These are phyloP conservation scores for Boletus sensibilis DNA, from an alignment of 768 basidiomycete genomes.

Conservation along the genomic window DNA sequence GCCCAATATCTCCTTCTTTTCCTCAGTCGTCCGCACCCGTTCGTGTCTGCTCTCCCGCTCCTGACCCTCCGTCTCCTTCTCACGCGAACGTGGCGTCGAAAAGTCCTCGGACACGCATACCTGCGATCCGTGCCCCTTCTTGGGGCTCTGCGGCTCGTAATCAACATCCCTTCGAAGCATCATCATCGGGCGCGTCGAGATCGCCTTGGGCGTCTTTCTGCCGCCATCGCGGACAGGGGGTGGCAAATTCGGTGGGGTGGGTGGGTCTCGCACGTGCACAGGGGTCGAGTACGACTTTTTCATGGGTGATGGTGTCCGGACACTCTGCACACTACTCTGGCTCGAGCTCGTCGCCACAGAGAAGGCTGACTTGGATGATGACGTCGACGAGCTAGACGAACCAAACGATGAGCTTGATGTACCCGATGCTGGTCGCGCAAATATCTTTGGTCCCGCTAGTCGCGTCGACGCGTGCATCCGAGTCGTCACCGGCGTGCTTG, in stretches of 20 bases:
- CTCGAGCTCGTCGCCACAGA: constrained; percentile 39
- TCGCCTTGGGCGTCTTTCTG: constrained; percentile 22
- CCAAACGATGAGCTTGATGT: constrained; percentile 20
- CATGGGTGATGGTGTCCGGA: constrained; percentile 40
- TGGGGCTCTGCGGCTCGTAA: constrained; percentile 69
- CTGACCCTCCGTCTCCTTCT: constrained; percentile 7
- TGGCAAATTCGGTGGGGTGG: constrained; percentile 27
- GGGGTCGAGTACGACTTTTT: constrained; percentile 36
- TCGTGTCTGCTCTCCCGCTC: constrained; percentile 11
- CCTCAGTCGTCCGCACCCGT: constrained; percentile 59
- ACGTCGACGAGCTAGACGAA: constrained; percentile 26
- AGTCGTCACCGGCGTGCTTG: constrained; percentile 29
- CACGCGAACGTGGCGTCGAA: constrained; percentile 11
- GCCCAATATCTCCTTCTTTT: constrained; percentile 79
- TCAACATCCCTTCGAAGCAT: constrained; percentile 73
- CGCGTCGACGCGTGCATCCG: constrained; percentile 25
- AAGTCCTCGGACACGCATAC: constrained; percentile 32
- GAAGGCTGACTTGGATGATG: constrained; percentile 39
- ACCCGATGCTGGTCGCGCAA: constrained; percentile 22
- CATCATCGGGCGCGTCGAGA: constrained; percentile 47
- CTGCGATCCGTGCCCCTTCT: constrained; percentile 43
- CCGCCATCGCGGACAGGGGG: constrained; percentile 26
- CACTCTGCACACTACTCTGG: constrained; percentile 24
- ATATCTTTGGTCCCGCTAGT: constrained; percentile 24
- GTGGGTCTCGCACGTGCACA: constrained; percentile 15